Evolutionary conservation across 306 rosid species (phyloP).

Genomic region (Prosopis cineraria): DNA sequence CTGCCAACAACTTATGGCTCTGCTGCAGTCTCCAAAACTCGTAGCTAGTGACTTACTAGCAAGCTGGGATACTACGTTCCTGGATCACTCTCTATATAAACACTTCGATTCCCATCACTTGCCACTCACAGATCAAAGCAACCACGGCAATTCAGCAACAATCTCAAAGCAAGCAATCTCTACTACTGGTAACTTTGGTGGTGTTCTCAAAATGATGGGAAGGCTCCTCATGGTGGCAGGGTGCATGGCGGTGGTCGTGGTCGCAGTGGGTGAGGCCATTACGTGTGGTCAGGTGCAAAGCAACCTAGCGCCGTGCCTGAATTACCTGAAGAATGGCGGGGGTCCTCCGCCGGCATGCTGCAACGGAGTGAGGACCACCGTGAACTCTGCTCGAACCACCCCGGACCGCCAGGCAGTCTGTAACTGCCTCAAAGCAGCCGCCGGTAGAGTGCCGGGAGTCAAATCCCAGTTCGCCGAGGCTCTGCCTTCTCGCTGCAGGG

Average conservation of each 20-base stretch:
- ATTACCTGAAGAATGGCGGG: constrained; percentile 35
- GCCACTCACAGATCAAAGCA: background rate
- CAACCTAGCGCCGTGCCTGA: constrained; percentile 7
- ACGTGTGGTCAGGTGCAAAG: constrained; percentile 41
- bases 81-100: background rate
- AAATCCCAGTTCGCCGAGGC: constrained; percentile 20
- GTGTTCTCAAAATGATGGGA: constrained; percentile 3
- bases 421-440: constrained; percentile 50
- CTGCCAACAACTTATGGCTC: background rate
- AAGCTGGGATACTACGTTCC: background rate
- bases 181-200: no score
- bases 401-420: constrained; percentile 31
- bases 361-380: constrained; percentile 26
- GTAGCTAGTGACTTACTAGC: background rate
- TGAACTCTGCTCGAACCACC: constrained; percentile 28
- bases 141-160: background rate
- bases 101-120: background rate
- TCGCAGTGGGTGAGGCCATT: constrained; percentile 35
- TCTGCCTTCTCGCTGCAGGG: constrained; percentile 49
- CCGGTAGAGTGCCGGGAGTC: constrained; percentile 3
- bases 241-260: constrained; percentile 35
- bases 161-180: background rate
- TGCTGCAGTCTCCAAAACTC: constrained; percentile 1
- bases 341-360: constrained; percentile 34
- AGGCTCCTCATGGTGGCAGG: constrained; percentile 20